These are phyloP conservation scores for Suhomyces panamericanus DNA, from an alignment of 1,139 yeast genomes.

Conservation along the genomic window DNA sequence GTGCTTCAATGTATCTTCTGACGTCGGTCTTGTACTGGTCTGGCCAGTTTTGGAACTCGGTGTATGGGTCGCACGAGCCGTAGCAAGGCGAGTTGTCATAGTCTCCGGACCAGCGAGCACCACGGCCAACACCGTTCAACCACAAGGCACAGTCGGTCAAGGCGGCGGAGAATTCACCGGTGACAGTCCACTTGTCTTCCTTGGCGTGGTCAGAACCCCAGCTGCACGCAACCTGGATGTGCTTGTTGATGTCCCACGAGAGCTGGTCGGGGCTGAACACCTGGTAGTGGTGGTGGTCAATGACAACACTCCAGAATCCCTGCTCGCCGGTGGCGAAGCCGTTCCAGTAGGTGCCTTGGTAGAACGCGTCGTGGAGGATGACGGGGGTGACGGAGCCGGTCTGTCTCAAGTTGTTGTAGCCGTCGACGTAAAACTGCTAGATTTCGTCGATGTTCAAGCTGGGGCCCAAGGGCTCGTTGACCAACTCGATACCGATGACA, in stretches of 20 bases:
- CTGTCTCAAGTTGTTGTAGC: constrained; percentile 54
- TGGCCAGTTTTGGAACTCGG: constrained; percentile 62
- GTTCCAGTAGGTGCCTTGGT: constrained; percentile 63
- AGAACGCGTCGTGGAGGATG: constrained; percentile 75
- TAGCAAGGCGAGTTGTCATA: constrained; percentile 50
- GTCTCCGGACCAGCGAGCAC: constrained; percentile 82
- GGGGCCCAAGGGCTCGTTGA: constrained; percentile 89
- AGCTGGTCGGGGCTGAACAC: constrained; percentile 72
- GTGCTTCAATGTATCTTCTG: constrained; percentile 81
- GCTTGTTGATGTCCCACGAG: constrained; percentile 55
- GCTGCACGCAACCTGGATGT: constrained; percentile 60
- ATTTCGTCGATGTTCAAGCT: constrained; percentile 57
- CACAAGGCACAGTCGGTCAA: constrained; percentile 89
- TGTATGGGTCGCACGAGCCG: constrained; percentile 65
- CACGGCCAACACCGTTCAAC: constrained; percentile 89
- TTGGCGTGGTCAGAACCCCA: constrained; percentile 52
- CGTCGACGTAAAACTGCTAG: constrained; percentile 54
- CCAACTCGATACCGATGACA: constrained; percentile 77
- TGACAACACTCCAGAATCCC: constrained; percentile 61
- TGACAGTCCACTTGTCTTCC: constrained; percentile 73
- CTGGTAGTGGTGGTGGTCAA: constrained; percentile 93
- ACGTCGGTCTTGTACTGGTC: constrained; percentile 54
- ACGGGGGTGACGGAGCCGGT: constrained; percentile 52
- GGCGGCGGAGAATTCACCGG: constrained; percentile 95
- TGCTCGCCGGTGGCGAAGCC: constrained; percentile 40